A percentile compares a stretch with the other conserved stretches of the same genome.
phyloP scores from a whole-genome alignment of 164 flowering plant genomes.

The Buxus sempervirens region DNA sequence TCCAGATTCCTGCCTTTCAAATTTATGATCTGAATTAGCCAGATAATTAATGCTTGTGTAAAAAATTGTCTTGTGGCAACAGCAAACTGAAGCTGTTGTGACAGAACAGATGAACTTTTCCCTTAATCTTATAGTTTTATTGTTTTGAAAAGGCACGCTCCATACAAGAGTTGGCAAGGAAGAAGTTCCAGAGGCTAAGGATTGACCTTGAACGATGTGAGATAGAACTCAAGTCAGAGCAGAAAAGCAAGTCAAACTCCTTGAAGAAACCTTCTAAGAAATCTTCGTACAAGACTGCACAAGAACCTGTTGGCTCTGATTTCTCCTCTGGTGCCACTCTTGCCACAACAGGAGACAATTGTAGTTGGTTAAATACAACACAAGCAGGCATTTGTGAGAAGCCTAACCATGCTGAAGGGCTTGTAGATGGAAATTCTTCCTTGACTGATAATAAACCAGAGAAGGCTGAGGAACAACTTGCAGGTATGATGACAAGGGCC shows the following conservation, averaged over 20 bases:
- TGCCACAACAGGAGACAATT: conserved; percentile 54
- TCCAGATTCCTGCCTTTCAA: no score
- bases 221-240: conserved; percentile 55
- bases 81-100: no score
- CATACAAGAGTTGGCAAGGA: conserved; percentile 83
- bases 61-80: no score
- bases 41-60: no score
- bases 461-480: conserved; percentile 54
- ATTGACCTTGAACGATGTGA: conserved; percentile 37
- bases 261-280: conserved; percentile 54
- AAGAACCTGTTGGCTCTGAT: conserved; percentile 78
- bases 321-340: conserved; percentile 83
- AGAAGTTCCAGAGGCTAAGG: conserved; percentile 64
- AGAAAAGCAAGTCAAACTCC: conserved; percentile 36
- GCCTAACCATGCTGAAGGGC: conserved; percentile 38
- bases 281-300: conserved; percentile 32
- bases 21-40: no score
- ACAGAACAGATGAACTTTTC: no score
- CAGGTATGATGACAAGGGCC: conserved; percentile 39
- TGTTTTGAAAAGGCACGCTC: conserved; percentile 61
- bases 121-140: neutral
- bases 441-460: conserved; percentile 47
- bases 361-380: conserved; percentile 26
- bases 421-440: conserved; percentile 46
- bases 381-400: conserved; percentile 44